Percentiles rank a stretch among this genome's conserved stretches.
Conservation (phyloP, 2,329 filamentous ascomycete species). For the Colletotrichum sp. region DNA sequence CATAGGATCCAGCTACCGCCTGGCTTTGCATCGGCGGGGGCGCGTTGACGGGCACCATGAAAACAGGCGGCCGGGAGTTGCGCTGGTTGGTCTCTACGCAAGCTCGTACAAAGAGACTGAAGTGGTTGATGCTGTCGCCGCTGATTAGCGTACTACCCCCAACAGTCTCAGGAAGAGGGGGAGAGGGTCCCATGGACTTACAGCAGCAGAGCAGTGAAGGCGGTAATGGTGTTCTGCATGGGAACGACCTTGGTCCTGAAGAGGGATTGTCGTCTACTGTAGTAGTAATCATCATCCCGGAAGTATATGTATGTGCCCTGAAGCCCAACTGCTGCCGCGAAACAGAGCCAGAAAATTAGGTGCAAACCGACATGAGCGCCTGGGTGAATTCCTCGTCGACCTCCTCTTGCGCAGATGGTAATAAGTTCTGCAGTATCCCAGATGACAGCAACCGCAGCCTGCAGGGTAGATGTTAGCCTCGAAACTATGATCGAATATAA, state of each 20-base stretch:
- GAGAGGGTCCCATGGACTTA: not conserved
- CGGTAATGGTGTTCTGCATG: conserved; percentile 21
- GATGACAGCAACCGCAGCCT: conserved; percentile 39
- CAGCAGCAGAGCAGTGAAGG: conserved; percentile 20
- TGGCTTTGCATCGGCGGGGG: not conserved
- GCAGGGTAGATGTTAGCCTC: not conserved
- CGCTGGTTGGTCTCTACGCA: conserved; percentile 40
- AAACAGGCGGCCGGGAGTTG: conserved; percentile 24
- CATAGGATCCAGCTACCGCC: not conserved
- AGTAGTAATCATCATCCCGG: not conserved
- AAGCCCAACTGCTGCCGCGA: conserved; percentile 28
- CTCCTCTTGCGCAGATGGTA: conserved; percentile 35
- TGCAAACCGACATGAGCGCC: conserved; percentile 46
- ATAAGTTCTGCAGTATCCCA: conserved; percentile 45
- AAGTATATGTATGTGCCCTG: conserved; percentile 20
- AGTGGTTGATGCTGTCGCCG: conserved; percentile 29
- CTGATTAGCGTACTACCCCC: not conserved
- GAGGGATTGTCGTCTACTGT: not conserved
- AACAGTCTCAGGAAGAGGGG: not conserved
- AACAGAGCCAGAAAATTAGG: conserved; percentile 44
- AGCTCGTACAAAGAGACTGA: conserved; percentile 42
- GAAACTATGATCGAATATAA: not conserved
- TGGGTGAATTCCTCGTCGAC: conserved; percentile 42
- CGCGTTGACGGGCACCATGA: conserved; percentile 1
- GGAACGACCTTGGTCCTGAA: not conserved